Evolutionary conservation across 2,329 filamentous ascomycete genomes (phyloP).

Genomic region (Rachicladosporium sp.): DNA sequence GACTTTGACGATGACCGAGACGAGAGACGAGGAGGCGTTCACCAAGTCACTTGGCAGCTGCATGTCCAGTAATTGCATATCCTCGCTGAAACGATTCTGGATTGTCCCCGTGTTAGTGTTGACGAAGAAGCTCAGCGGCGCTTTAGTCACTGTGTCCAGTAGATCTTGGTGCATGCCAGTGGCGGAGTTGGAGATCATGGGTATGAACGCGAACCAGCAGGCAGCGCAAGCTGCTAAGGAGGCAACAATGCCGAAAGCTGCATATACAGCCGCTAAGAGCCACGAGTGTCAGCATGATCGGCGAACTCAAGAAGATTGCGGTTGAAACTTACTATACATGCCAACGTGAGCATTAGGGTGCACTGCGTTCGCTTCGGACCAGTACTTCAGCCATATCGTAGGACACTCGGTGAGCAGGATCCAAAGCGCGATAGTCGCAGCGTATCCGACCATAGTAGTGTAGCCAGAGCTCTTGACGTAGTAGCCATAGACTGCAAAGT

Average conservation of each 20-base stretch:
- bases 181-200: slow-evolving; percentile 42
- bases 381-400: slow-evolving; percentile 38
- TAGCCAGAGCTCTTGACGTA: slow-evolving; percentile 8
- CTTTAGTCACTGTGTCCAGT: slow-evolving; percentile 3
- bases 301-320: neutral
- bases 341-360: slow-evolving; percentile 25
- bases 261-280: slow-evolving; percentile 7
- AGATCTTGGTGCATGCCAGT: slow-evolving; percentile 32
- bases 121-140: slow-evolving; percentile 27
- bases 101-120: slow-evolving; percentile 29
- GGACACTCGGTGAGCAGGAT: slow-evolving; percentile 27
- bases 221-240: slow-evolving; percentile 21
- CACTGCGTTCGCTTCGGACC: slow-evolving; percentile 31
- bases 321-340: slow-evolving; percentile 8
- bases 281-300: neutral
- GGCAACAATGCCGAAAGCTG: slow-evolving; percentile 16
- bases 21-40: neutral
- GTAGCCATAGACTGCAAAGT: slow-evolving; percentile 24
- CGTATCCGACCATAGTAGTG: slow-evolving; percentile 7
- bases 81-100: slow-evolving; percentile 30
- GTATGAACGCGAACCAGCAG: slow-evolving; percentile 37
- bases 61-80: slow-evolving; percentile 34
- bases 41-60: slow-evolving; percentile 18
- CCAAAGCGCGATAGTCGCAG: slow-evolving; percentile 19
- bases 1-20: slow-evolving; percentile 5